Percentiles rank a stretch among this genome's conserved stretches.
Evolutionary conservation across 2,329 filamentous ascomycete genomes (phyloP).

Genomic region (Cladosporium halotolerans): DNA sequence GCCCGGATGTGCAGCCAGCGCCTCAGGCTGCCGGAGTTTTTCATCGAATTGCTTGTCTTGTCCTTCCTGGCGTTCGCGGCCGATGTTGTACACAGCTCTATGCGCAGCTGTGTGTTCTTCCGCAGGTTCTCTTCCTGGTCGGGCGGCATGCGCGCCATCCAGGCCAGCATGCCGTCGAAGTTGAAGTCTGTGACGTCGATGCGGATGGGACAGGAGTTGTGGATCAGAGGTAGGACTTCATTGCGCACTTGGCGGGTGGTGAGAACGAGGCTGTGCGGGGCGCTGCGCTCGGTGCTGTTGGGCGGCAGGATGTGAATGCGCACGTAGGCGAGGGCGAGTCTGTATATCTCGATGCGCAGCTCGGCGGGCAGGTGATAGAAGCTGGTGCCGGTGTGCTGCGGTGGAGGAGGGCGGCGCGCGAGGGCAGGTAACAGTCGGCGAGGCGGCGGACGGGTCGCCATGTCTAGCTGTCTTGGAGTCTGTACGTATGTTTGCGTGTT

Average conservation of each 20-base stretch:
- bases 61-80: constrained; percentile 8
- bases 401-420: not conserved
- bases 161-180: constrained; percentile 26
- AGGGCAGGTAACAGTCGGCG: constrained; percentile 5
- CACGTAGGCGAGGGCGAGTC: constrained; percentile 24
- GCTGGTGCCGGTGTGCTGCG: not conserved
- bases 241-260: constrained; percentile 26
- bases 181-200: constrained; percentile 28
- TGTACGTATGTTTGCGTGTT: too few relatives aligned
- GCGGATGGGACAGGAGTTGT: constrained; percentile 24
- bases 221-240: constrained; percentile 28
- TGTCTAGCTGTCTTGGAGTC: not conserved
- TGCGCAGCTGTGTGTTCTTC: constrained; percentile 25
- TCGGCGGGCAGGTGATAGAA: constrained; percentile 30
- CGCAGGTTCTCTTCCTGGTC: constrained; percentile 22
- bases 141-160: constrained; percentile 25
- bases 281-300: constrained; percentile 12
- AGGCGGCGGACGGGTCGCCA: not conserved
- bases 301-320: constrained; percentile 25
- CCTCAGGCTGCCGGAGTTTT: constrained; percentile 18
- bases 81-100: constrained; percentile 21
- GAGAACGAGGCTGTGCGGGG: constrained; percentile 23
- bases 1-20: constrained; percentile 27
- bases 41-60: constrained; percentile 13
- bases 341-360: constrained; percentile 29